These are phyloP conservation scores for Amanita rubescens DNA, from an alignment of 768 basidiomycete species.

Conservation along the genomic window DNA sequence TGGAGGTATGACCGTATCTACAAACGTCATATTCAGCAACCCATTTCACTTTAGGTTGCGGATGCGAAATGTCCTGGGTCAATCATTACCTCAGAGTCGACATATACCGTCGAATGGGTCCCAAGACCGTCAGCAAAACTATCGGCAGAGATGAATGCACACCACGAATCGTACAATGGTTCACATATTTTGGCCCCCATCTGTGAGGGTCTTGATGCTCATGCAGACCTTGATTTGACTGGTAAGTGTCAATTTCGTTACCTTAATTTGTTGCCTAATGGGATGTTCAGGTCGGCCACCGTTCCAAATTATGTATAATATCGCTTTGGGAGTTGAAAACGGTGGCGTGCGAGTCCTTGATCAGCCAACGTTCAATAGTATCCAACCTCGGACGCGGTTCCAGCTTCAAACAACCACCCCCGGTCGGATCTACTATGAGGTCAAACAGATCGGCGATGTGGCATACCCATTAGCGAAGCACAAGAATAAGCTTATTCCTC, in stretches of 20 bases:
- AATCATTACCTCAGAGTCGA: constrained; percentile 50
- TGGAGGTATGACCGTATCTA: constrained; percentile 36
- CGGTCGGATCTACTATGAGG: constrained; percentile 83
- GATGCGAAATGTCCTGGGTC: constrained; percentile 84
- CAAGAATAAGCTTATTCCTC: constrained; percentile 55
- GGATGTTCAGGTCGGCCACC: constrained; percentile 66
- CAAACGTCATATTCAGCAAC: constrained; percentile 1
- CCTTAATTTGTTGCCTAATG: not conserved
- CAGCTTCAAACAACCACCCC: constrained; percentile 72
- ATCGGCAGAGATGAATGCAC: constrained; percentile 47
- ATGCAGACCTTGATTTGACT: constrained; percentile 77
- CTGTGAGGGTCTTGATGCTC: constrained; percentile 75
- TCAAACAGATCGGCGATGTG: constrained; percentile 81
- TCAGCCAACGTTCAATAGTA: constrained; percentile 79
- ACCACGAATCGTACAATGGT: constrained; percentile 56
- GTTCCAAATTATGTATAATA: constrained; percentile 88
- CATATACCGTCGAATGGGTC: constrained; percentile 72
- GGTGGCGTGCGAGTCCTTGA: constrained; percentile 67
- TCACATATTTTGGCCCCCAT: constrained; percentile 71
- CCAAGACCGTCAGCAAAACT: constrained; percentile 71
- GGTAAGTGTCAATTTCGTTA: constrained; percentile 33
- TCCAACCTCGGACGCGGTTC: constrained; percentile 72
- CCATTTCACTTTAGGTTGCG: constrained; percentile 47
- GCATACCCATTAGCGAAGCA: constrained; percentile 75
- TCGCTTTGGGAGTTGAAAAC: constrained; percentile 59